Percentiles rank a stretch among this genome's conserved stretches.
phyloP scores from a whole-genome alignment of 768 basidiomycete genomes.

The Pseudohyphozyma bogoriensis region DNA sequence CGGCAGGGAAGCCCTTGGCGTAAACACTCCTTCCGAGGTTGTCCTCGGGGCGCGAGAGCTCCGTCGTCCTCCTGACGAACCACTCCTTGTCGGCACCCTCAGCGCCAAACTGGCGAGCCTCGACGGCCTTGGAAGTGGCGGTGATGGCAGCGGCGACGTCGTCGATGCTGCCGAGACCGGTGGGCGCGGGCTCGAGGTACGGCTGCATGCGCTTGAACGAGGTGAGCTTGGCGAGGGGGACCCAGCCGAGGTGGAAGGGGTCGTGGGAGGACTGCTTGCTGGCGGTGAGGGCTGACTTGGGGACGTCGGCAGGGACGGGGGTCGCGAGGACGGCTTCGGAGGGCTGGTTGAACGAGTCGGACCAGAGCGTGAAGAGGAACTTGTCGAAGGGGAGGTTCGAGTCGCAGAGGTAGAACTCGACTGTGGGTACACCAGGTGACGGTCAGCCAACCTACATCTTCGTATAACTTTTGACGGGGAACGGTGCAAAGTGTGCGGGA shows the following conservation, averaged over 20 bases:
- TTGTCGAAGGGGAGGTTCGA: constrained; percentile 59
- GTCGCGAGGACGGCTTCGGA: constrained; percentile 18
- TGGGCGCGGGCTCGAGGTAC: constrained; percentile 41
- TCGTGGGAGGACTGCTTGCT: constrained; percentile 12
- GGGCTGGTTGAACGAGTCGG: constrained; percentile 22
- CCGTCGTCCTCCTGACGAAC: constrained; percentile 23
- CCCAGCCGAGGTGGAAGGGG: constrained; percentile 52
- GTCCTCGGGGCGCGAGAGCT: constrained; percentile 38
- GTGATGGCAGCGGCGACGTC: constrained; percentile 64
- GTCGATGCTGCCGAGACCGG: constrained; percentile 44
- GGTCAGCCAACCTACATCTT: not conserved
- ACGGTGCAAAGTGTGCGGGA: too few relatives aligned
- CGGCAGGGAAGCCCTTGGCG: constrained; percentile 41
- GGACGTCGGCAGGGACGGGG: constrained; percentile 13
- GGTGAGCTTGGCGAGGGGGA: constrained; percentile 70
- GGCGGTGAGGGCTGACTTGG: not conserved
- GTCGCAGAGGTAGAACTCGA: constrained; percentile 95
- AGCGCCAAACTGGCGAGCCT: constrained; percentile 20
- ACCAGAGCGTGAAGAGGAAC: constrained; percentile 28
- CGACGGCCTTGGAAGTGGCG: constrained; percentile 39
- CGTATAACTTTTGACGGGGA: too few relatives aligned
- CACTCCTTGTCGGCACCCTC: constrained; percentile 20
- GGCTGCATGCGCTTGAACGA: constrained; percentile 95
- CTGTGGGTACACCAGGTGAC: too few relatives aligned
- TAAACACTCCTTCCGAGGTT: constrained; percentile 72